A percentile compares a stretch with the other conserved stretches of the same genome.
These are phyloP conservation scores for Colletotrichum coccodes DNA, from an alignment of 2,329 filamentous ascomycete species.

Conservation along the genomic window DNA sequence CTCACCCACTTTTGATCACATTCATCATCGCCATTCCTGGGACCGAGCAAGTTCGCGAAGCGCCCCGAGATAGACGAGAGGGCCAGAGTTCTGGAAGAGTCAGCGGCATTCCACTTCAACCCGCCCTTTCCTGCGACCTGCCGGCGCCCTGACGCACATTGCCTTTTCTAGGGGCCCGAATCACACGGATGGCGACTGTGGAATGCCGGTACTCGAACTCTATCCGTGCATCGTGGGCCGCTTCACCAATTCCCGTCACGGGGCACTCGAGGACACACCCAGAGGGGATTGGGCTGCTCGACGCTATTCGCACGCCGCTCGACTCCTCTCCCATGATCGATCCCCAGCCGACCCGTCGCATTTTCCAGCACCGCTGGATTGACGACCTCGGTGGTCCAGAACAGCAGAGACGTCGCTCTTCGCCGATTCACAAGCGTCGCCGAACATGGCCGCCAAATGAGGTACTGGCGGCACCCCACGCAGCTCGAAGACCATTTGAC, in stretches of 20 bases:
- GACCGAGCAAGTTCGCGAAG: not conserved
- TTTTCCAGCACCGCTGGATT: not conserved
- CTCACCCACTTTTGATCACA: not conserved
- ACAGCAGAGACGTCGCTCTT: not conserved
- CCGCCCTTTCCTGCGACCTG: constrained; percentile 3
- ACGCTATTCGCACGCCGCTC: constrained; percentile 7
- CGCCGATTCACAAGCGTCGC: not conserved
- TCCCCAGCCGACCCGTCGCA: not conserved
- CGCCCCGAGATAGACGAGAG: not conserved
- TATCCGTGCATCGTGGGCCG: constrained; percentile 2
- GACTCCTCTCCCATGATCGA: not conserved
- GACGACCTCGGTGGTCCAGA: not conserved
- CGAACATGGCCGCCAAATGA: not conserved
- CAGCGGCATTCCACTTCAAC: constrained; percentile 15
- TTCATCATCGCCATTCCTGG: constrained; percentile 17
- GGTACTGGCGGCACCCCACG: not conserved
- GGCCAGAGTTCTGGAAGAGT: constrained; percentile 24
- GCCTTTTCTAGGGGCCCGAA: not conserved
- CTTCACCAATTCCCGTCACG: not conserved
- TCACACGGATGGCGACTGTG: not conserved
- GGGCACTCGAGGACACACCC: not conserved
- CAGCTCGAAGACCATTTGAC: not conserved
- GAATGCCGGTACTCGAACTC: constrained; percentile 27
- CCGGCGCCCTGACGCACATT: not conserved
- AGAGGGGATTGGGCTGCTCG: not conserved